These are phyloP conservation scores for Erythrophleum fordii DNA, from an alignment of 306 rosid species.

Conservation along the genomic window DNA sequence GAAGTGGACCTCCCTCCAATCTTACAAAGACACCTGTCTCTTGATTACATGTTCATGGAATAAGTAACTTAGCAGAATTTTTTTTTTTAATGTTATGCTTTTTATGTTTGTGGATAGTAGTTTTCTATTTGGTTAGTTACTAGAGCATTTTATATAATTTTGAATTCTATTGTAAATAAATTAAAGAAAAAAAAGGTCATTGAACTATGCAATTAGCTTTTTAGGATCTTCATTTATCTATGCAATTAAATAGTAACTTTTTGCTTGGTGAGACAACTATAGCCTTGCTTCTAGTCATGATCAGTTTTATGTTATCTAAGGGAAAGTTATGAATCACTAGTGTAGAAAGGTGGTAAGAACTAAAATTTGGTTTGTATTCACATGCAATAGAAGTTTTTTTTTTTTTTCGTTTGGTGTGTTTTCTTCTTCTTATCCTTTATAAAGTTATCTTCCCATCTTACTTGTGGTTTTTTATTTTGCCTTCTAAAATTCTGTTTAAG, in stretches of 20 bases:
- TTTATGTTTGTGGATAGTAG: too few relatives aligned
- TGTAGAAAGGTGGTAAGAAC: neutral
- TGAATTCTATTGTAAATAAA: too few relatives aligned
- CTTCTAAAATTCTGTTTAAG: slow-evolving; percentile 85
- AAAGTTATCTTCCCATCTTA: slow-evolving; percentile 13
- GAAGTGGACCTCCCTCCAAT: neutral
- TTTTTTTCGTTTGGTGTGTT: too few relatives aligned
- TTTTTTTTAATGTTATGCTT: too few relatives aligned
- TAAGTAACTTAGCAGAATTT: too few relatives aligned
- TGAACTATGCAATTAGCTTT: too few relatives aligned
- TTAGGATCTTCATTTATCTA: too few relatives aligned
- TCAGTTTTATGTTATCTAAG: neutral
- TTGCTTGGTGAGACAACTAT: neutral
- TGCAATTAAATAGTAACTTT: neutral
- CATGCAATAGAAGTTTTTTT: neutral
- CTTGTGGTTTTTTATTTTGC: slow-evolving; percentile 46
- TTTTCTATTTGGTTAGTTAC: too few relatives aligned
- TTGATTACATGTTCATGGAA: too few relatives aligned
- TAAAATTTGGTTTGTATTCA: neutral
- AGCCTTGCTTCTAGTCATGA: neutral
- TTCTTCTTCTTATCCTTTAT: neutral
- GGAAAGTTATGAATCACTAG: neutral
- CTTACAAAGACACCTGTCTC: neutral
- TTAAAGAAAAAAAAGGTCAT: too few relatives aligned
- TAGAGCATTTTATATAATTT: too few relatives aligned